Conservation (phyloP, 257 asterid genomes). For the Lantana camara region DNA sequence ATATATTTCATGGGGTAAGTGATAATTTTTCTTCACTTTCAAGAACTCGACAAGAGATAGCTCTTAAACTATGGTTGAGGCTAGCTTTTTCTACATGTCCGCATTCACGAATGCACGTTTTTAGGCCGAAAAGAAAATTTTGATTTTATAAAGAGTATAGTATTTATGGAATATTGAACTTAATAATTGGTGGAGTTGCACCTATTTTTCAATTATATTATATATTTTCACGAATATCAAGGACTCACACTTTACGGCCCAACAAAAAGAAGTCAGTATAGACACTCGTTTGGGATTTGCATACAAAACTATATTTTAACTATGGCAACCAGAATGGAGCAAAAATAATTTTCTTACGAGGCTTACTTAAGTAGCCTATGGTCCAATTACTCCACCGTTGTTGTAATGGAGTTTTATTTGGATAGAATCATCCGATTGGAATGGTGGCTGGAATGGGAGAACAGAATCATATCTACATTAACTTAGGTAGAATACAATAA, state of each 20-base stretch:
- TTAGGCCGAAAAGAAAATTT: not conserved
- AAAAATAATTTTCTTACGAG: not conserved
- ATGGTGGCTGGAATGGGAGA: not conserved
- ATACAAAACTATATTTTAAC: not conserved
- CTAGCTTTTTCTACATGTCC: not conserved
- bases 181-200: not conserved
- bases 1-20: no score
- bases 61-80: not conserved
- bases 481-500: not conserved
- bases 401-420: constrained; percentile 6
- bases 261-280: not conserved
- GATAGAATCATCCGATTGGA: not conserved
- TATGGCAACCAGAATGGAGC: not conserved
- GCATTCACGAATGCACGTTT: not conserved
- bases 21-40: not conserved
- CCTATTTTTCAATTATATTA: not conserved
- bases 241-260: not conserved
- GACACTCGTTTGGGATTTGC: not conserved
- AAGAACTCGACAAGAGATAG: not conserved
- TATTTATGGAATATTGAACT: not conserved
- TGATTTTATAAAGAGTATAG: not conserved
- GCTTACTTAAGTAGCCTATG: not conserved
- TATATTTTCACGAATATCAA: not conserved
- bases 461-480: not conserved
- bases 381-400: not conserved